These are phyloP conservation scores for Mimosa pudica DNA, from an alignment of 306 rosid species.

Conservation along the genomic window DNA sequence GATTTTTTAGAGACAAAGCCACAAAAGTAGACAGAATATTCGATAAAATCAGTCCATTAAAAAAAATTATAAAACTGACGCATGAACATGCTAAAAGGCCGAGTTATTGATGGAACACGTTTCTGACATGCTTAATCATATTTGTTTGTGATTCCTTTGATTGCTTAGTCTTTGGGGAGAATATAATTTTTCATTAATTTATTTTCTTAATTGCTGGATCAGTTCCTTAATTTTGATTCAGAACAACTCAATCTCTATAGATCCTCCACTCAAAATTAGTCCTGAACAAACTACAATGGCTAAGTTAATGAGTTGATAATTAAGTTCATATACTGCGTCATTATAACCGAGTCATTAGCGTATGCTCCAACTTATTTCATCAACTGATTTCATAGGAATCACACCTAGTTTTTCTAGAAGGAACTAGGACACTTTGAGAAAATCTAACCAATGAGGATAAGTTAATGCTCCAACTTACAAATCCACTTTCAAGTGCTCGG, in stretches of 20 bases:
- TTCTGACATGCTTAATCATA: not conserved
- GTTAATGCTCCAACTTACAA: conserved; percentile 62
- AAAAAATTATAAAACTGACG: not conserved
- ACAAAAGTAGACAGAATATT: not conserved
- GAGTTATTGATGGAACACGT: not conserved
- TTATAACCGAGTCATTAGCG: not conserved
- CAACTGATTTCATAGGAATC: too few relatives aligned
- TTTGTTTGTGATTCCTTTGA: not conserved
- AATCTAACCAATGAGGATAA: not conserved
- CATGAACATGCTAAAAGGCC: not conserved
- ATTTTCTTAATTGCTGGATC: not conserved
- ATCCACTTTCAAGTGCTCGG: conserved; percentile 90
- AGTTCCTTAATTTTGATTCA: not conserved
- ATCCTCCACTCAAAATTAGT: not conserved
- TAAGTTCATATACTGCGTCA: not conserved
- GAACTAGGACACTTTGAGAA: not conserved
- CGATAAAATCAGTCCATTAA: not conserved
- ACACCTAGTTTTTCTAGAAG: not conserved
- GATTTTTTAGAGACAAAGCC: conserved; percentile 12
- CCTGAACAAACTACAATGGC: not conserved
- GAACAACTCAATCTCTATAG: not conserved
- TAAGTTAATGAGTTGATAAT: not conserved
- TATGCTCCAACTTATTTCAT: not conserved
- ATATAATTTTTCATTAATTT: not conserved
- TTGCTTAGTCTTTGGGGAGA: not conserved